Percentiles rank a stretch among this genome's conserved stretches.
These are phyloP conservation scores for Aureobasidium uvarum DNA, from an alignment of 2,329 filamentous ascomycete genomes.

Conservation along the genomic window DNA sequence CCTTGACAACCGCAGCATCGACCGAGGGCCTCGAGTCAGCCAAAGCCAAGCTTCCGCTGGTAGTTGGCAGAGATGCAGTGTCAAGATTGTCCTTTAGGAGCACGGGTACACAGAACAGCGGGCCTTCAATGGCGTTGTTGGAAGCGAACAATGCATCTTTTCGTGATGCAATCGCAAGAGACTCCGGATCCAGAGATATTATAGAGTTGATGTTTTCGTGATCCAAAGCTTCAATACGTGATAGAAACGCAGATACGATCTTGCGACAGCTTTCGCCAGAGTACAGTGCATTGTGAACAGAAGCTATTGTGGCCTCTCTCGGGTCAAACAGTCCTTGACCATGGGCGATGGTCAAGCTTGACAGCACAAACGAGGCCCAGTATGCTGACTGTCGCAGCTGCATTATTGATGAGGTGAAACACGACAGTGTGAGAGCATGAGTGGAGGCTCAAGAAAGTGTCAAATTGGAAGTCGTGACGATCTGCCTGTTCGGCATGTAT, in stretches of 20 bases:
- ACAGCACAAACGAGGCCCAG: not conserved
- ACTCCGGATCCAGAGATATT: conserved; percentile 53
- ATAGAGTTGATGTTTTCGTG: conserved; percentile 56
- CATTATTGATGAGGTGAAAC: not conserved
- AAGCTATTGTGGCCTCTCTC: conserved; percentile 58
- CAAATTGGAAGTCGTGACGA: not conserved
- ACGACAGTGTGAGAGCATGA: not conserved
- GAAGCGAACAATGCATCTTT: conserved; percentile 50
- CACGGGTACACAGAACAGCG: conserved; percentile 61
- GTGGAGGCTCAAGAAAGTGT: not conserved
- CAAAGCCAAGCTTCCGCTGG: conserved; percentile 54
- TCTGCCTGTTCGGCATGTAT: conserved; percentile 3
- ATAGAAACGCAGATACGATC: conserved; percentile 56
- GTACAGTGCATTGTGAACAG: conserved; percentile 57
- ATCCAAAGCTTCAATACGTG: conserved; percentile 58
- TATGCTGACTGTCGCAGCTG: not conserved
- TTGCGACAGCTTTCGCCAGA: conserved; percentile 54
- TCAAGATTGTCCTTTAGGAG: conserved; percentile 66
- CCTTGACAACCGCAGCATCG: conserved; percentile 36
- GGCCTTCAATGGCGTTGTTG: conserved; percentile 50
- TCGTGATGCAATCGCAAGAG: conserved; percentile 50
- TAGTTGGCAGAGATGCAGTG: conserved; percentile 56
- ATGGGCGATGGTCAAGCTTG: not conserved
- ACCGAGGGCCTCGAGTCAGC: conserved; percentile 47
- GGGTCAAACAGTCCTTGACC: conserved; percentile 46